These are phyloP conservation scores for Solanum habrochaites DNA, from an alignment of 257 asterid genomes.

Conservation along the genomic window DNA sequence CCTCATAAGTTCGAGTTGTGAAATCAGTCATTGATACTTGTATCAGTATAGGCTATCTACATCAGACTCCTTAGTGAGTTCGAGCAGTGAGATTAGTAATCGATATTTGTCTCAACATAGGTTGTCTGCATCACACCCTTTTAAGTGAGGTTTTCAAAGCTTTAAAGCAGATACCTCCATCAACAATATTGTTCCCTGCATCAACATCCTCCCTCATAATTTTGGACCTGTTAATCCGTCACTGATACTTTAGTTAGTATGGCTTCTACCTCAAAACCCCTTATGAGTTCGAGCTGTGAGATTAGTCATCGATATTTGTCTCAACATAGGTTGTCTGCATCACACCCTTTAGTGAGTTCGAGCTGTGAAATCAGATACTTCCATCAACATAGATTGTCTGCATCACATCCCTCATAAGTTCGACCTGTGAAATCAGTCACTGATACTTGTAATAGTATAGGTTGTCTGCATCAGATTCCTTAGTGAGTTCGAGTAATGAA, in stretches of 20 bases:
- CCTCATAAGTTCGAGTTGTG: not conserved
- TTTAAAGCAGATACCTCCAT: too few relatives aligned
- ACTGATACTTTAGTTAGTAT: not conserved
- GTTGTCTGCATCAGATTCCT: too few relatives aligned
- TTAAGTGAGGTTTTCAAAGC: too few relatives aligned
- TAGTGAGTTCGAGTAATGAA: too few relatives aligned
- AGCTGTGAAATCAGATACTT: not conserved
- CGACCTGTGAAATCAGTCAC: accelerated
- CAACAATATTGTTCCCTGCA: accelerated
- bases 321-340: not conserved
- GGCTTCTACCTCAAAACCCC: too few relatives aligned
- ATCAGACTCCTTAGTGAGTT: not conserved
- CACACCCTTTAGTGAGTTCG: too few relatives aligned
- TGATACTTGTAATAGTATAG: too few relatives aligned
- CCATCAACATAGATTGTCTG: too few relatives aligned
- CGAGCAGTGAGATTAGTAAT: not conserved
- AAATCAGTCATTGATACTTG: not conserved
- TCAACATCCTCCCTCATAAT: not conserved
- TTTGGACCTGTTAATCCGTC: not conserved
- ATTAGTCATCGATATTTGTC: not conserved
- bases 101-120: not conserved
- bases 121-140: not conserved
- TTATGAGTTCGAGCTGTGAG: not conserved
- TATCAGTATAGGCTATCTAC: accelerated
- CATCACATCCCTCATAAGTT: not conserved